Conservation (phyloP, 2,329 filamentous ascomycete species). For the Colletotrichum melonis region DNA sequence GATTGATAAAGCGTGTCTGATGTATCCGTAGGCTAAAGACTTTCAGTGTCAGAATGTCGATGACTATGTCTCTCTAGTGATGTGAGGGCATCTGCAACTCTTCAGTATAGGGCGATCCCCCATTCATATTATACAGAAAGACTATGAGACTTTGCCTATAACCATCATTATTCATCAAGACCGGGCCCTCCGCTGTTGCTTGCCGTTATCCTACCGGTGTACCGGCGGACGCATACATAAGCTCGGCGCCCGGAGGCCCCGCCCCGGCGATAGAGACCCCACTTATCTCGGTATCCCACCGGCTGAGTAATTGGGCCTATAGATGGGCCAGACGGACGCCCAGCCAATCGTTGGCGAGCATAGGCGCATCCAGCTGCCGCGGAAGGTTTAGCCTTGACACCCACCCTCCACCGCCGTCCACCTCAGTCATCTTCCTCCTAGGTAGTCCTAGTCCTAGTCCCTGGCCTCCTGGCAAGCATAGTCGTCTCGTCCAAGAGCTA, state of each 20-base stretch:
- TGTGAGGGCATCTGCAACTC: not conserved
- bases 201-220: not conserved
- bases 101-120: not conserved
- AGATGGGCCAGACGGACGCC: not conserved
- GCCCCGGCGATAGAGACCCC: not conserved
- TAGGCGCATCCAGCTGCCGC: not conserved
- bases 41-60: not conserved
- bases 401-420: not conserved
- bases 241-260: conserved; percentile 16
- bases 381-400: conserved; percentile 5
- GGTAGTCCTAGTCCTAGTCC: not conserved
- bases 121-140: not conserved
- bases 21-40: not conserved
- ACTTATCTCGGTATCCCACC: conserved; percentile 22
- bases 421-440: not conserved
- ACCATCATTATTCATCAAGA: not conserved
- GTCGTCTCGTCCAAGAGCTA: no score
- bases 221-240: not conserved
- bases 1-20: no score
- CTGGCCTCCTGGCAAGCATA: no score
- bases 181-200: not conserved
- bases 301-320: conserved; percentile 6
- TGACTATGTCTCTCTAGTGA: not conserved
- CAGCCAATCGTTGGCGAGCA: conserved; percentile 1
- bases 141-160: not conserved